Evolutionary conservation across 257 asterid species (phyloP).

Genomic region (Cinchona pubescens): DNA sequence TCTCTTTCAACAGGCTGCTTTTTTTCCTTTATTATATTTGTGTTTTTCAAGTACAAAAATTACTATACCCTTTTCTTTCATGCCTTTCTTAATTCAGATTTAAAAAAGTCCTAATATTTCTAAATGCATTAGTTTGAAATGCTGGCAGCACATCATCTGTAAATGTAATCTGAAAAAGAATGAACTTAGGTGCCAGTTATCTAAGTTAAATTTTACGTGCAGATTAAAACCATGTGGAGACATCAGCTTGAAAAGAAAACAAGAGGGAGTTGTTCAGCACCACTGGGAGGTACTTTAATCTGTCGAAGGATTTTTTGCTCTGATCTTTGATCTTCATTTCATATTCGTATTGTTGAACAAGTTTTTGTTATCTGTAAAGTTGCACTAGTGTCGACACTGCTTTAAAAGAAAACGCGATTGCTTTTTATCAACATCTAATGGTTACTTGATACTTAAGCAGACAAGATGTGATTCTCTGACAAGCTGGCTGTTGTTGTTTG

Average conservation of each 20-base stretch:
- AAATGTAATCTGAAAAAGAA: not conserved
- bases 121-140: not conserved
- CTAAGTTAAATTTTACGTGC: conserved; percentile 27
- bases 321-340: not conserved
- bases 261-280: conserved; percentile 42
- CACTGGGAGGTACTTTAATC: conserved; percentile 53
- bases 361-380: not conserved
- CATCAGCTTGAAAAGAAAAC: conserved; percentile 57
- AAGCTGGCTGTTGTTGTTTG: not conserved
- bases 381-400: not conserved
- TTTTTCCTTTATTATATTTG: not conserved
- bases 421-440: not conserved
- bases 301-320: conserved; percentile 6
- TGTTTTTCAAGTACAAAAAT: not conserved
- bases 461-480: not conserved
- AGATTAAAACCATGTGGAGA: conserved; percentile 67
- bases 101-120: not conserved
- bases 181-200: not conserved
- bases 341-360: not conserved
- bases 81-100: not conserved
- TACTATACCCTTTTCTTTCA: not conserved
- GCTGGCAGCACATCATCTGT: not conserved
- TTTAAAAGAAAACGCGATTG: not conserved
- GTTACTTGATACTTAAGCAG: not conserved
- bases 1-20: not conserved